A percentile compares a stretch with the other conserved stretches of the same genome.
phyloP scores from a whole-genome alignment of 495 filamentous ascomycete species.

The Talaromyces borbonicus region DNA sequence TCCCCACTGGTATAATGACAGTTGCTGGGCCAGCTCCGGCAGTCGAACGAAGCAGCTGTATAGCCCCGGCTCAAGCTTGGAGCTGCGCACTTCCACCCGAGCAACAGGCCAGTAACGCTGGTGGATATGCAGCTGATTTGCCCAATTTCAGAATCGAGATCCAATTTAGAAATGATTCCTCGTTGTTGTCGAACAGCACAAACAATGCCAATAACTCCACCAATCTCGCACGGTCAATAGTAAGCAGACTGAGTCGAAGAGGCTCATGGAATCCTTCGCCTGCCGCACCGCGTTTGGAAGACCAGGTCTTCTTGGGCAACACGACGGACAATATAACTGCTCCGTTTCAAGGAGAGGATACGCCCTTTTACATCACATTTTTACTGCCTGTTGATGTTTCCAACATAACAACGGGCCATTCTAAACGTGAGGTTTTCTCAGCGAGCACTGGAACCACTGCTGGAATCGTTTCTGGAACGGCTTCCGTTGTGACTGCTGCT shows the following conservation, averaged over 20 bases:
- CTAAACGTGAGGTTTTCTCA: slow-evolving; percentile 1
- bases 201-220: slow-evolving; percentile 17
- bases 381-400: slow-evolving; percentile 23
- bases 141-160: slow-evolving; percentile 77
- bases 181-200: slow-evolving; percentile 24
- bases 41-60: slow-evolving; percentile 50
- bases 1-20: slow-evolving; percentile 72
- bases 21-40: slow-evolving; percentile 56
- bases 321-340: slow-evolving; percentile 66
- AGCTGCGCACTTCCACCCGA: slow-evolving; percentile 75
- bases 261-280: slow-evolving; percentile 39
- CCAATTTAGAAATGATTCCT: slow-evolving; percentile 62
- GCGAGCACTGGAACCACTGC: not conserved
- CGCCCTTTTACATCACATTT: slow-evolving; percentile 42
- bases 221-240: slow-evolving; percentile 4
- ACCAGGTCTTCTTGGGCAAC: slow-evolving; percentile 71
- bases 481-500: slow-evolving; percentile 7
- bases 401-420: not conserved
- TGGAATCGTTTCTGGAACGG: not conserved
- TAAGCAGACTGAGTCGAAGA: slow-evolving; percentile 6
- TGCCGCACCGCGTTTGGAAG: slow-evolving; percentile 51
- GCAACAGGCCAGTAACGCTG: slow-evolving; percentile 47
- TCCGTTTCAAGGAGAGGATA: slow-evolving; percentile 40
- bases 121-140: slow-evolving; percentile 46
- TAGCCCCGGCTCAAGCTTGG: slow-evolving; percentile 63